Conservation (phyloP, 1,139 yeast genomes). For the Yamadazyma conglobata region DNA sequence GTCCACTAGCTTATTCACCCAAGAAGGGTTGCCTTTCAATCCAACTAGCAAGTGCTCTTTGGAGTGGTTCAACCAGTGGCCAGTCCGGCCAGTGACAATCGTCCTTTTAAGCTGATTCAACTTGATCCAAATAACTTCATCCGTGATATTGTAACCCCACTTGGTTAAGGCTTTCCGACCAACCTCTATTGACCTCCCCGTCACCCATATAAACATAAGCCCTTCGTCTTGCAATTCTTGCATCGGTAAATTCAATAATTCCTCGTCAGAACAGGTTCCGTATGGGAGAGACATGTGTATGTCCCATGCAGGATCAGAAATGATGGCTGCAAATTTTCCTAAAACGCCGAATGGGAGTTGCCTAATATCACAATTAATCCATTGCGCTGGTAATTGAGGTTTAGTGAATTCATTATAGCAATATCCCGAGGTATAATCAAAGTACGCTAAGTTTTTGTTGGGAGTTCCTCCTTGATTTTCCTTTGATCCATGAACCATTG, state of each 20-base stretch:
- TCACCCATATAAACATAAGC: conserved; percentile 81
- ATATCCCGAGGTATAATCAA: conserved; percentile 58
- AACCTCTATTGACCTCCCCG: conserved; percentile 86
- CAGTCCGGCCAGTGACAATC: conserved; percentile 92
- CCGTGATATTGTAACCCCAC: conserved; percentile 80
- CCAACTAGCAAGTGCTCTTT: conserved; percentile 90
- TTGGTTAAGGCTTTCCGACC: conserved; percentile 72
- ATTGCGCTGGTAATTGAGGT: conserved; percentile 57
- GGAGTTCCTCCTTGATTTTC: conserved; percentile 13
- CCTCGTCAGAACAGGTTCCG: conserved; percentile 74
- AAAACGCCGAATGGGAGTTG: conserved; percentile 62
- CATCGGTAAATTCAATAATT: conserved; percentile 63
- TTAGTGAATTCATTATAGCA: conserved; percentile 36
- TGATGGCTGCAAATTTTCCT: conserved; percentile 83
- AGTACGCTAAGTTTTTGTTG: conserved; percentile 19
- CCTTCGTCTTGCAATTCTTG: conserved; percentile 78
- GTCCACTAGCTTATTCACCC: conserved; percentile 67
- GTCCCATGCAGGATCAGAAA: conserved; percentile 92
- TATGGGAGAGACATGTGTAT: conserved; percentile 80
- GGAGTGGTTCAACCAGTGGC: conserved; percentile 95
- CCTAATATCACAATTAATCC: conserved; percentile 84
- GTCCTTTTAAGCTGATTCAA: conserved; percentile 84
- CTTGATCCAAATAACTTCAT: conserved; percentile 88
- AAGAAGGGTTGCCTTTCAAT: conserved; percentile 71
- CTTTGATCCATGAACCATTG: conserved; percentile 20